These are phyloP conservation scores for Malus hybrid DNA, from an alignment of 331 rosid genomes.

Conservation along the genomic window DNA sequence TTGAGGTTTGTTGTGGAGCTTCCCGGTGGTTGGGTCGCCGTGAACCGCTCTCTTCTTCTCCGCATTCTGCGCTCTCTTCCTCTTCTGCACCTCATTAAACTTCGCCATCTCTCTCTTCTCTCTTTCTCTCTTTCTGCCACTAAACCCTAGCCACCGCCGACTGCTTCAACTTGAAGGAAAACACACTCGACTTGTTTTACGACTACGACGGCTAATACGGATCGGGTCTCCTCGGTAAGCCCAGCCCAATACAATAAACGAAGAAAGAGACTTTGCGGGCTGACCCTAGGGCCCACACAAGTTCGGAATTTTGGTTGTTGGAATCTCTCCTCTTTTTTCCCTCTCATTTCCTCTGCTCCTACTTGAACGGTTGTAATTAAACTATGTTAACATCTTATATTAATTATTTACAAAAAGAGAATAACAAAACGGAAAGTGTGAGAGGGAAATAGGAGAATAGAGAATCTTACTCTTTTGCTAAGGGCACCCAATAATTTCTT, in stretches of 20 bases:
- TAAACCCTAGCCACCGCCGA: slow-evolving; percentile 6
- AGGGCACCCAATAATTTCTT: neutral
- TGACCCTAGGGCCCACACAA: neutral
- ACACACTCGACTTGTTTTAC: neutral
- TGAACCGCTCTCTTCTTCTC: slow-evolving; percentile 32
- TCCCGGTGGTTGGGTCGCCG: slow-evolving; percentile 32
- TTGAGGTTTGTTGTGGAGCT: slow-evolving; percentile 30
- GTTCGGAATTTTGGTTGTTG: neutral
- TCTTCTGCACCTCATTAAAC: slow-evolving; percentile 50
- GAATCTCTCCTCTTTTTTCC: too few species aligned
- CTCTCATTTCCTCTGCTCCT: too few species aligned
- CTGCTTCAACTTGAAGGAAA: neutral
- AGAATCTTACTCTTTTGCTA: neutral
- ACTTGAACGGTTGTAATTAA: too few species aligned
- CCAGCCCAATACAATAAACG: neutral
- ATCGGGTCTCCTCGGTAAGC: neutral
- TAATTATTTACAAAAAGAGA: too few species aligned
- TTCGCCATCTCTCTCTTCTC: slow-evolving; percentile 30
- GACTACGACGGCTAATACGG: neutral
- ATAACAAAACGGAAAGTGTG: too few species aligned
- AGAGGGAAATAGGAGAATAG: too few species aligned
- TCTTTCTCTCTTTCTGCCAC: neutral
- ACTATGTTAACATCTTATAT: too few species aligned
- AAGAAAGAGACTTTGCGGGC: neutral
- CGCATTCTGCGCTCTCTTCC: slow-evolving; percentile 27